Base-by-base conservation (phyloP, 176 grass and related monocot genomes). In the Alopecurus myosuroides region DNA sequence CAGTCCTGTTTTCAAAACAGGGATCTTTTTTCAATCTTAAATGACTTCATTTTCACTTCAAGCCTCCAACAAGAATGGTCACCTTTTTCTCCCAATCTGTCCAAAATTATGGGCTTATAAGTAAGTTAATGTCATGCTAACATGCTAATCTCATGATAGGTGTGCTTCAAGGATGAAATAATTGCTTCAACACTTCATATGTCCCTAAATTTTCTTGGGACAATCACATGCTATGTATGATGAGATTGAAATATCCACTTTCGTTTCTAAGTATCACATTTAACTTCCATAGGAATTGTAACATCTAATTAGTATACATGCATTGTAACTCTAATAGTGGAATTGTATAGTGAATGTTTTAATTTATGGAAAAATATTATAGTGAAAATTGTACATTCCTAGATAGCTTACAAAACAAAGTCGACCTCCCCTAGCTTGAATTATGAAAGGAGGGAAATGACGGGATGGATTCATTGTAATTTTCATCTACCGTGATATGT, bases 1-100 rank as follows among this genome's bases (percentile, higher is more conserved):
- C 22, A 25, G 77, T 81, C 62, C 5, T 37, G 10, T 49, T 84
- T 63, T 9, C 28, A 10, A 62, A 50, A 51, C 45, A 25, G 9
- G n/a, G 2, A 36, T 53, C 63, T 63, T 20, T 82, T 82, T 86
- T 55, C 14, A 62, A 14, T 62, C 20, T n/a, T 77, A 18, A 80
- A 81, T 82, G 60, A 72, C 79, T 77, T 89, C 10, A 3, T 51
- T 81, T 70, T 74, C 82, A 81, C 61, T 90, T 77, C 63, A 86
- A 86, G 83, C 40, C 34, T 62, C 71, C 33, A 51, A 3, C 31
- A 64, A 37, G 70, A 63, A 41, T 76, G 37, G 11, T 12, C 35
- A 42, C 42, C 42, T 53, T 70, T 52, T 34, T 77, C 37, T 62
- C 52, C 63, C 31, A 41, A 62, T 82, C 40, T 77, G 5, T 25